Evolutionary conservation across 2,329 filamentous ascomycete genomes (phyloP).

Genomic region (Talaromyces verruculosus): DNA sequence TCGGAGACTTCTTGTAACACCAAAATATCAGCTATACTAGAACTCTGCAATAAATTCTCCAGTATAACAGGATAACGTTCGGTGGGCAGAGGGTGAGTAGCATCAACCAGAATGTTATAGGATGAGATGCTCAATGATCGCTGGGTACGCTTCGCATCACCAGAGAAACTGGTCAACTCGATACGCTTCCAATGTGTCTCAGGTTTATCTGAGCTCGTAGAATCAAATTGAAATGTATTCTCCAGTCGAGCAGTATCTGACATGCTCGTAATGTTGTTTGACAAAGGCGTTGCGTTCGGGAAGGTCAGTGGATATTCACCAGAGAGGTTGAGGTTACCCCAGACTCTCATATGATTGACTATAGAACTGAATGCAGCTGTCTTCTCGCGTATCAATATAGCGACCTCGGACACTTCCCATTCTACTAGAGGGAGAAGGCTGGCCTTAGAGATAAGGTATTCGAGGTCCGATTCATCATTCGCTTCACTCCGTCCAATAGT

Average conservation of each 20-base stretch:
- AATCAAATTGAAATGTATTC: not conserved
- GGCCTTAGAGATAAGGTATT: not conserved
- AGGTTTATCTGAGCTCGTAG: not conserved
- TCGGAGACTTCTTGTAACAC: constrained; percentile 65
- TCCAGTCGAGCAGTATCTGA: too few relatives aligned
- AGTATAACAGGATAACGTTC: not conserved
- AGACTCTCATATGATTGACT: not conserved
- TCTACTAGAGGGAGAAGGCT: not conserved
- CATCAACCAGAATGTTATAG: not conserved
- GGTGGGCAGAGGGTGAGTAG: not conserved
- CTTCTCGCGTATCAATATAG: not conserved
- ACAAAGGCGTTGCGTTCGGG: not conserved
- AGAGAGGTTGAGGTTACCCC: not conserved
- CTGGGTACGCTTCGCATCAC: not conserved
- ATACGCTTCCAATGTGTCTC: not conserved
- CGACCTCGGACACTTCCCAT: not conserved
- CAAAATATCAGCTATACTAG: constrained; percentile 40
- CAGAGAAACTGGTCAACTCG: not conserved
- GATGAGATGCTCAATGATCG: not conserved
- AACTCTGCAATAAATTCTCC: constrained; percentile 34
- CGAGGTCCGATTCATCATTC: constrained; percentile 42
- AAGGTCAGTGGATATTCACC: not conserved
- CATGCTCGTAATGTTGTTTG: not conserved
- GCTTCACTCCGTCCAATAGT: constrained; percentile 62
- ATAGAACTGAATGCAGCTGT: not conserved